A percentile compares a stretch with the other conserved stretches of the same genome.
phyloP scores from a whole-genome alignment of 2,329 filamentous ascomycete species.

The Colletotrichum horii region DNA sequence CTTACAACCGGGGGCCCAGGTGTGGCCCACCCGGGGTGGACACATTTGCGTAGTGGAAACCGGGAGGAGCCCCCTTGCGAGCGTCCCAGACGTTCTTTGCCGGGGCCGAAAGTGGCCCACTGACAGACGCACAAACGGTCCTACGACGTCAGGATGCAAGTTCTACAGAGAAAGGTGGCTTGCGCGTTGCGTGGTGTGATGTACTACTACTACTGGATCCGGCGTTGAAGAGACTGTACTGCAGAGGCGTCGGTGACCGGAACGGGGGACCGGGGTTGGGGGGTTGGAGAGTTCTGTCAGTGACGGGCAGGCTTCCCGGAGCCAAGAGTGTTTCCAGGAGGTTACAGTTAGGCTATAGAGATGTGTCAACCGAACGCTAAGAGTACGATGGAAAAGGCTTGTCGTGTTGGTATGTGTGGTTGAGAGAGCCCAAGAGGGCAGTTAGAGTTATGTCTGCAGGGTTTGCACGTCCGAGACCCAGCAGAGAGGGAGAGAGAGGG shows the following conservation, averaged over 20 bases:
- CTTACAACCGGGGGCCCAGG: neutral
- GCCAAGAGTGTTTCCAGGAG: neutral
- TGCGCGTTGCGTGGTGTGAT: neutral
- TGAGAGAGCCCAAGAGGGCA: neutral
- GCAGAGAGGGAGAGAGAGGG: neutral
- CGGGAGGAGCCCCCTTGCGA: neutral
- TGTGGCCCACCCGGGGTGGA: neutral
- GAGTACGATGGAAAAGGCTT: neutral
- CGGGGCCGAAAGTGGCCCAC: neutral
- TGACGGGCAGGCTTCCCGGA: neutral
- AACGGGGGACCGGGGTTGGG: neutral
- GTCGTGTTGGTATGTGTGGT: neutral
- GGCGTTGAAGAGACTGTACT: neutral
- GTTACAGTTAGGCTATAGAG: neutral
- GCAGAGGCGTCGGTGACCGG: neutral
- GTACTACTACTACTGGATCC: neutral
- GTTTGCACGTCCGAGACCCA: neutral
- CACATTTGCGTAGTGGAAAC: neutral
- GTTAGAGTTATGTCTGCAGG: neutral
- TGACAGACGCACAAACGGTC: neutral
- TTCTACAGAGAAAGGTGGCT: neutral
- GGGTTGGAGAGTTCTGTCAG: neutral
- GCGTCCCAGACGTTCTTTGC: neutral
- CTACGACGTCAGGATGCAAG: neutral
- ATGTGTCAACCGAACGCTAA: neutral